Base-by-base conservation (phyloP, 768 basidiomycete species). In the Boletus pseudopeckii region DNA sequence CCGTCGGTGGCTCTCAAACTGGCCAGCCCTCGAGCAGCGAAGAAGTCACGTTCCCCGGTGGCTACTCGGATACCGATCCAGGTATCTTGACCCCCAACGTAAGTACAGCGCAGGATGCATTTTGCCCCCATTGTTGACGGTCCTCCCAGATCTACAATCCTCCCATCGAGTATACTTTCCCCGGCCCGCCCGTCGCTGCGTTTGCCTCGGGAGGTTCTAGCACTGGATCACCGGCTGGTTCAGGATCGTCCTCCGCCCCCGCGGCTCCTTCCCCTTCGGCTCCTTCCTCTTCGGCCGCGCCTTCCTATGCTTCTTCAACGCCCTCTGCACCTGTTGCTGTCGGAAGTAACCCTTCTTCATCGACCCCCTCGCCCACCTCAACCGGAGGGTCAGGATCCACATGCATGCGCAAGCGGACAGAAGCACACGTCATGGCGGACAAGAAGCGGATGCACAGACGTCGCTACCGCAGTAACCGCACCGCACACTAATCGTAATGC, bases 1-100 rank as follows among this genome's bases (percentile, higher is more conserved):
- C 49, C 1, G 54, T 70, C 43, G 66, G 68, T 11, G 68, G 68
- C 4, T 64, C 60, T 45, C 65, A 70, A 42, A 56, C 66, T 6
- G 62, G 63, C 22, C 53, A 55, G 20, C 39, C 68, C 7, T 34
- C 57, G 13, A 54, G 51, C 45, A 63, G 47, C 42, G 68, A 70
- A 38, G 78, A 80, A 32, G 85, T 85, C 36, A 71, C 69, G 18
- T 74, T 91, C 52, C 89, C 90, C 5, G 89, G 89, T 34, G 87
- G 76, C 18, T 92, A 92, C 72, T 72, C 62, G 10, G 84, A 86
- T 63, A 76, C 64, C 40, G 86, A 89, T 54, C 77, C 88, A 2
- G 88, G 89, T 46, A 84, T 91, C 65, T 76, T 79, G 55, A 77
- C 74, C 53, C 74, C 77, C 14, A 64, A 75, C 47, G 80, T 80